A percentile compares a stretch with the other conserved stretches of the same genome.
Evolutionary conservation across 1,139 yeast species (phyloP).

Genomic region (Hemisphaericaspora subhashii): DNA sequence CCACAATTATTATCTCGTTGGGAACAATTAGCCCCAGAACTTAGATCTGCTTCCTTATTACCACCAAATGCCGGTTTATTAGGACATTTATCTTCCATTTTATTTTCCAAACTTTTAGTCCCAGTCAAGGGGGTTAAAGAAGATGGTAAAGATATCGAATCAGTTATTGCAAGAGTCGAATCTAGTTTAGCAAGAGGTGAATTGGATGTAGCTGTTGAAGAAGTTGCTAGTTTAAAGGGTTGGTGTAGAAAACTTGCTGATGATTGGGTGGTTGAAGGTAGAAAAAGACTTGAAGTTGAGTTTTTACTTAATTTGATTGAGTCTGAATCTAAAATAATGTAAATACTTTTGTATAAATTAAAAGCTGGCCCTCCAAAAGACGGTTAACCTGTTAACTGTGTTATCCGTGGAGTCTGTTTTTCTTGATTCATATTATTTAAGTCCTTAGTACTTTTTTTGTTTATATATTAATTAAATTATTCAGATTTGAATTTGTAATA

Average conservation of each 20-base stretch:
- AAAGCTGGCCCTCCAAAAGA: too few relatives aligned
- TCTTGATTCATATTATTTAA: not conserved
- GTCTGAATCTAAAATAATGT: conserved; percentile 51
- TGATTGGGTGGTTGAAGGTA: conserved; percentile 88
- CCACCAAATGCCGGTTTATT: conserved; percentile 96
- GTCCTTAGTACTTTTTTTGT: not conserved
- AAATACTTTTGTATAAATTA: too few relatives aligned
- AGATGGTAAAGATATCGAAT: conserved; percentile 81
- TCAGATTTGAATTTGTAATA: too few relatives aligned
- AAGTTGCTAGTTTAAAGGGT: conserved; percentile 85
- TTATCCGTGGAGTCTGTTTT: too few relatives aligned
- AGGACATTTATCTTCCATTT: conserved; percentile 80
- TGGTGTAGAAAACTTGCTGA: conserved; percentile 89
- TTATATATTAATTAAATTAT: not conserved
- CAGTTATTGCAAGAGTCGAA: conserved; percentile 84
- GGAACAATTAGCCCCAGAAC: conserved; percentile 78
- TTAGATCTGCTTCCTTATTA: conserved; percentile 81
- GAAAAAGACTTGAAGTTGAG: conserved; percentile 86
- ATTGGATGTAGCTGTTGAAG: conserved; percentile 87
- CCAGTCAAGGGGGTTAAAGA: conserved; percentile 56
- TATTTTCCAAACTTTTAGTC: conserved; percentile 75
- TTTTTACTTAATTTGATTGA: conserved; percentile 68
- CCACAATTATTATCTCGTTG: conserved; percentile 74
- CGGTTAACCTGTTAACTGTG: too few relatives aligned
- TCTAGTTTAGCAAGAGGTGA: conserved; percentile 73